Conservation (phyloP, 2,329 filamentous ascomycete genomes). For the Hortaea werneckii region DNA sequence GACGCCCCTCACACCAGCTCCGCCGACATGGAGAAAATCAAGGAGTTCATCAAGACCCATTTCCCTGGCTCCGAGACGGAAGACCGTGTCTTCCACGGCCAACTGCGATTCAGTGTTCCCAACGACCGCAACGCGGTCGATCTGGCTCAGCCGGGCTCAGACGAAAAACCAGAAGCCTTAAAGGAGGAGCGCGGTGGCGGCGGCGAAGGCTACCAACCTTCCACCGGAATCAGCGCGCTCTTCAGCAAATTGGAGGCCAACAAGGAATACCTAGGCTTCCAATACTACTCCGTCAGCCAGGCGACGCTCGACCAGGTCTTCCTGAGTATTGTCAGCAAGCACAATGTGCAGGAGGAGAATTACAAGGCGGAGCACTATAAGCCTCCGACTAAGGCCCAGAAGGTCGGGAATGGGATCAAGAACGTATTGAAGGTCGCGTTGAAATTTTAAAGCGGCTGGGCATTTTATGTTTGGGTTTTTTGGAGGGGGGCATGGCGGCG, state of each 20-base stretch:
- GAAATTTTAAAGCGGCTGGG: background rate
- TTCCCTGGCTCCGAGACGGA: conserved; percentile 55
- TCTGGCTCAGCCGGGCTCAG: conserved; percentile 3
- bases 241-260: conserved; percentile 65
- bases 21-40: conserved; percentile 57
- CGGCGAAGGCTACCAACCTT: background rate
- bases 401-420: background rate
- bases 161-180: conserved; percentile 6
- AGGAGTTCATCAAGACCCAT: conserved; percentile 51
- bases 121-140: conserved; percentile 21
- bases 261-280: conserved; percentile 58
- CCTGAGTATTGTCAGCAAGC: conserved; percentile 68
- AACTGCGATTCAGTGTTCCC: conserved; percentile 73
- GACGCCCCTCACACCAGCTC: conserved; percentile 63
- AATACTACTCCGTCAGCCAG: conserved; percentile 78
- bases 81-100: conserved; percentile 69
- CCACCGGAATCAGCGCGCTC: conserved; percentile 51
- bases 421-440: background rate
- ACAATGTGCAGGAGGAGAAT: conserved; percentile 66
- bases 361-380: conserved; percentile 14
- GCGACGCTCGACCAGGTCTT: conserved; percentile 90
- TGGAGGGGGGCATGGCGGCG: background rate
- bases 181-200: background rate
- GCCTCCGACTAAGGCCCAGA: background rate
- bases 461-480: too few relatives aligned